These are phyloP conservation scores for Globisporangium emineosum DNA, from an alignment of 352 stramenopile genomes.

Conservation along the genomic window DNA sequence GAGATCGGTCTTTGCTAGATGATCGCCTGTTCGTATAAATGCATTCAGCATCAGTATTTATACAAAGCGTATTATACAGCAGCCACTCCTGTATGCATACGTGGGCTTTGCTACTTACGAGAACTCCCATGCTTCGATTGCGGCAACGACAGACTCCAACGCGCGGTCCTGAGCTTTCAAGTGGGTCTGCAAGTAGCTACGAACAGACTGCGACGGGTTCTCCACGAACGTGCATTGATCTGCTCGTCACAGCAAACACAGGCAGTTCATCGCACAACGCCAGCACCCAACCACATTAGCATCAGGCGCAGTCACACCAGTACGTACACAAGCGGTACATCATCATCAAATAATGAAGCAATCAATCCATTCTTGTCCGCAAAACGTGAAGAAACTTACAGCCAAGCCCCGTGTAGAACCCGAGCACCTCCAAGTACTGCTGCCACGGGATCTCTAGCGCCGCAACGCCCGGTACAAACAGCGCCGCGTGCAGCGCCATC, in stretches of 20 bases:
- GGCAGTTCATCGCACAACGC: neutral
- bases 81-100: neutral
- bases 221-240: conserved; percentile 76
- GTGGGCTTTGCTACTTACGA: conserved; percentile 31
- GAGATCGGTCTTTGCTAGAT: conserved; percentile 57
- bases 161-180: conserved; percentile 66
- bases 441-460: conserved; percentile 16
- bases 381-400: conserved; percentile 27
- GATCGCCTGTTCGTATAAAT: conserved; percentile 27
- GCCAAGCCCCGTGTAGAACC: conserved; percentile 48
- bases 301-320: neutral
- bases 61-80: neutral
- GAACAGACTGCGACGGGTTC: conserved; percentile 60
- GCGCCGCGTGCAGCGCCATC: neutral
- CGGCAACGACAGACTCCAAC: conserved; percentile 59
- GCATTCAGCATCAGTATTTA: neutral
- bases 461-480: neutral
- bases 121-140: conserved; percentile 83
- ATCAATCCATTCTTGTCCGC: neutral
- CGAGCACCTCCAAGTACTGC: conserved; percentile 35
- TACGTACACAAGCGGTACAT: neutral
- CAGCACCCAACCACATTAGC: neutral
- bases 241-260: conserved; percentile 10
- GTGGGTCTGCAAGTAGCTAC: conserved; percentile 51
- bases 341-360: neutral